Evolutionary conservation across 768 basidiomycete genomes (phyloP).

Genomic region (Russula olivacea): DNA sequence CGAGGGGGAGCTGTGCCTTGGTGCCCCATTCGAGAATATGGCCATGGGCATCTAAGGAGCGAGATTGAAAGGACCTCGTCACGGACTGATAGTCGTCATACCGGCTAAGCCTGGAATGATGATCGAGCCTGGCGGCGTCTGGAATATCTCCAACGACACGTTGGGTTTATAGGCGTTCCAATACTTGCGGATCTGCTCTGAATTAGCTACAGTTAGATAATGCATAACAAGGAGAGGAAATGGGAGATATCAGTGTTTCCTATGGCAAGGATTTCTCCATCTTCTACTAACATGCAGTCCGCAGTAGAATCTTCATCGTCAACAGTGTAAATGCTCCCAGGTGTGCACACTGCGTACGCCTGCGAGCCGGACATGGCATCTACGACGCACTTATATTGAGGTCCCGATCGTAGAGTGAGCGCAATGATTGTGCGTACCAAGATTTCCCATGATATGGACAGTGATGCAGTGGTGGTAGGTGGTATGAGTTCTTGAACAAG

Average conservation of each 20-base stretch:
- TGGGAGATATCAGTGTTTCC: constrained; percentile 23
- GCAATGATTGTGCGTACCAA: not conserved
- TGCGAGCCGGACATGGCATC: constrained; percentile 26
- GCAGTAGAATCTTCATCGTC: constrained; percentile 33
- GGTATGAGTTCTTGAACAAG: no score
- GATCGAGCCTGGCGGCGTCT: constrained; percentile 35
- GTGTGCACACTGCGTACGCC: constrained; percentile 56
- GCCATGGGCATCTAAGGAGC: constrained; percentile 62
- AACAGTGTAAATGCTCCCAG: constrained; percentile 62
- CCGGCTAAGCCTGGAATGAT: constrained; percentile 76
- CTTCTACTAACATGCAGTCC: constrained; percentile 18
- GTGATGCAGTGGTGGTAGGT: not conserved
- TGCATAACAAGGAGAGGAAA: not conserved
- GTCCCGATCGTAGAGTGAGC: not conserved
- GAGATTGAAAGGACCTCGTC: constrained; percentile 2
- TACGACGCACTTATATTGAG: not conserved
- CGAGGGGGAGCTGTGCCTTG: constrained; percentile 58
- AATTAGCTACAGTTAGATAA: not conserved
- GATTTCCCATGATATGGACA: not conserved
- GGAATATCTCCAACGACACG: constrained; percentile 26
- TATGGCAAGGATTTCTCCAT: constrained; percentile 7
- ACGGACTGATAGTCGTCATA: constrained; percentile 27
- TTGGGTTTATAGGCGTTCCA: constrained; percentile 31
- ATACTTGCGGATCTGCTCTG: constrained; percentile 26
- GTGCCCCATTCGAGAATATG: constrained; percentile 73